These are phyloP conservation scores for Sophora flavescens DNA, from an alignment of 306 rosid species.

Conservation along the genomic window DNA sequence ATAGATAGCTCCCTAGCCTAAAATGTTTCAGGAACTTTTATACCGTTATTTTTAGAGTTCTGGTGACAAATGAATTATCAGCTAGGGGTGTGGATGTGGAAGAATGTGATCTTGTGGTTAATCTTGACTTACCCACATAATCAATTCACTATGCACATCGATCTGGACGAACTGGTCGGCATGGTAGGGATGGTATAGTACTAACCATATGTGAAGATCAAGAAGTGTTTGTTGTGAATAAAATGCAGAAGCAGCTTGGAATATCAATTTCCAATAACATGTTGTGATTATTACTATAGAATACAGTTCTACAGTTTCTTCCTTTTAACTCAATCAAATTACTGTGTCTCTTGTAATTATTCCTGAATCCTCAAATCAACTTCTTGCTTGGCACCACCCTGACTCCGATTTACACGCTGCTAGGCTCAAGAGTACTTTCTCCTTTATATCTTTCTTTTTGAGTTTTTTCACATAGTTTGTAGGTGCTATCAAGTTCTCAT, in stretches of 20 bases:
- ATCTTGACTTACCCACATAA: constrained; percentile 91
- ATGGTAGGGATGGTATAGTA: constrained; percentile 89
- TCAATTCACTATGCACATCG: constrained; percentile 91
- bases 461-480: background rate
- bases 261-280: constrained; percentile 47
- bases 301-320: too few relatives aligned
- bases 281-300: constrained; percentile 61
- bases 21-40: too few relatives aligned
- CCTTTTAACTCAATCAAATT: background rate
- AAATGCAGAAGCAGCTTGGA: constrained; percentile 89
- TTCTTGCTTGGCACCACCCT: constrained; percentile 17
- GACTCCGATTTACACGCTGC: background rate
- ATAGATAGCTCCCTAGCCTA: too few relatives aligned
- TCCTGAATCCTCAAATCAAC: constrained; percentile 9
- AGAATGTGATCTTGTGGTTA: constrained; percentile 97
- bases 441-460: background rate
- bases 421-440: background rate
- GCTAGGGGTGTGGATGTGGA: constrained; percentile 96
- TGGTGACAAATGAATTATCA: constrained; percentile 88
- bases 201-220: constrained; percentile 83
- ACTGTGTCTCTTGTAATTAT: background rate
- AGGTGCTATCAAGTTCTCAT: background rate
- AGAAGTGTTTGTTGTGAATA: constrained; percentile 90
- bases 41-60: constrained; percentile 48
- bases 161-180: constrained; percentile 93